Percentiles rank a stretch among this genome's conserved stretches.
Conservation (phyloP, 2,329 filamentous ascomycete genomes). For the Raffaelea albimanens region DNA sequence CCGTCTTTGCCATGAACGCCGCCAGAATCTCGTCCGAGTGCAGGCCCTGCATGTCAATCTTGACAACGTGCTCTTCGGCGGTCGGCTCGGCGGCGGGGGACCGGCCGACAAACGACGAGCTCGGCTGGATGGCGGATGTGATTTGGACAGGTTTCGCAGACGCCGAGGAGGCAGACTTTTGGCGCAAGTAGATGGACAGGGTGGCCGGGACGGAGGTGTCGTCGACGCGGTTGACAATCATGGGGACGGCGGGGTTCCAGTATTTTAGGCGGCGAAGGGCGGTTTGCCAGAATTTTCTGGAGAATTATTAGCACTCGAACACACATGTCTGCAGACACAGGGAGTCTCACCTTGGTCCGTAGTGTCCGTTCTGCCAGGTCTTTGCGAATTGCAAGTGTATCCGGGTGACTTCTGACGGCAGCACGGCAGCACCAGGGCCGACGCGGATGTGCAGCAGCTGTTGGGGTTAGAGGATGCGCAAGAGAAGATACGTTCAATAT, state of each 20-base stretch:
- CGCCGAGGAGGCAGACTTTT: conserved; percentile 13
- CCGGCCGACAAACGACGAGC: conserved; percentile 36
- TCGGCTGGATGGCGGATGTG: conserved; percentile 27
- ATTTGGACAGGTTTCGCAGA: background rate
- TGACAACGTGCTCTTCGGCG: conserved; percentile 38
- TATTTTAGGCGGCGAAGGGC: conserved; percentile 84
- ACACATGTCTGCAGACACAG: no score
- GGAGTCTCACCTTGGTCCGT: conserved; percentile 55
- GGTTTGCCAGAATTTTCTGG: conserved; percentile 79
- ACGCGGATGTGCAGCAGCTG: conserved; percentile 67
- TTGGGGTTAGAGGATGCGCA: background rate
- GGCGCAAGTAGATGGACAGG: conserved; percentile 56
- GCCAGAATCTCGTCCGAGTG: conserved; percentile 53
- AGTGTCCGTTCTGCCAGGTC: conserved; percentile 55
- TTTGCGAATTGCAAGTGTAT: conserved; percentile 66
- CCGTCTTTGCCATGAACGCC: conserved; percentile 52
- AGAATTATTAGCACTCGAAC: no score
- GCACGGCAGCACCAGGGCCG: conserved; percentile 72
- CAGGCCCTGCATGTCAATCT: conserved; percentile 55
- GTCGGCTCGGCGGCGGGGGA: conserved; percentile 39
- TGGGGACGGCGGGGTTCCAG: conserved; percentile 78
- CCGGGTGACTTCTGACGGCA: conserved; percentile 66
- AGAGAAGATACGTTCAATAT: no score
- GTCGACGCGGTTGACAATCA: conserved; percentile 65
- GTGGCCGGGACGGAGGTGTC: conserved; percentile 47